phyloP scores from a whole-genome alignment of 73 alveolate genomes.

The Paramecium octaurelia region DNA sequence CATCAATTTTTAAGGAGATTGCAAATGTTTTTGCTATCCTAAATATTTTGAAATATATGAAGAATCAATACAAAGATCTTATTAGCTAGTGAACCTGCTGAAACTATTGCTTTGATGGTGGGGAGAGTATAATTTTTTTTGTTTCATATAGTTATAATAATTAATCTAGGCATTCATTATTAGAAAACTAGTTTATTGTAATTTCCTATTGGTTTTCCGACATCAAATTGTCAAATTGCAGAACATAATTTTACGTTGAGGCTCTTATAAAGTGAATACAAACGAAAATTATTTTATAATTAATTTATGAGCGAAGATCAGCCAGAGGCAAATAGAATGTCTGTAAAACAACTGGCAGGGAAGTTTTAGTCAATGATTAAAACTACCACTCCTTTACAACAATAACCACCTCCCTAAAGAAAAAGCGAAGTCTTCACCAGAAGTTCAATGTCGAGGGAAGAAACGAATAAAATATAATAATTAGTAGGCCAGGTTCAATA shows the following conservation, averaged over 20 bases:
- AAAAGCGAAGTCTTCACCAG: not conserved
- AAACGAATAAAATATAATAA: not conserved
- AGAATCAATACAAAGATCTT: not conserved
- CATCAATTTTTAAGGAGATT: not conserved
- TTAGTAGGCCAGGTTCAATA: not conserved
- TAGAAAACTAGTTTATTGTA: not conserved
- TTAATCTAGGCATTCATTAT: not conserved
- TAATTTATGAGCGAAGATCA: conserved; percentile 13
- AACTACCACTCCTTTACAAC: not conserved
- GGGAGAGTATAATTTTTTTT: not conserved
- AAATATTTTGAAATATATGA: not conserved
- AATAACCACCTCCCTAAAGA: conserved; percentile 15
- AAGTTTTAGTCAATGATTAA: conserved; percentile 12
- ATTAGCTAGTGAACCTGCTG: not conserved
- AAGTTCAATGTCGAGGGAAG: not conserved
- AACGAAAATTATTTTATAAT: not conserved
- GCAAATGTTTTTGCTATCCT: not conserved
- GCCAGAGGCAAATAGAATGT: not conserved
- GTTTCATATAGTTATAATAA: not conserved
- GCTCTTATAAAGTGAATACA: not conserved
- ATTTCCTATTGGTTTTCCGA: not conserved
- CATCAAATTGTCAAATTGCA: not conserved
- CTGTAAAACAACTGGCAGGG: conserved; percentile 22
- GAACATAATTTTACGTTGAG: not conserved
- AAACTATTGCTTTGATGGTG: not conserved